Evolutionary conservation across 2,329 filamentous ascomycete species (phyloP), one percentile per base, ranked within the genome.

Genomic region (Trichophyton mentagrophytes): DNA sequence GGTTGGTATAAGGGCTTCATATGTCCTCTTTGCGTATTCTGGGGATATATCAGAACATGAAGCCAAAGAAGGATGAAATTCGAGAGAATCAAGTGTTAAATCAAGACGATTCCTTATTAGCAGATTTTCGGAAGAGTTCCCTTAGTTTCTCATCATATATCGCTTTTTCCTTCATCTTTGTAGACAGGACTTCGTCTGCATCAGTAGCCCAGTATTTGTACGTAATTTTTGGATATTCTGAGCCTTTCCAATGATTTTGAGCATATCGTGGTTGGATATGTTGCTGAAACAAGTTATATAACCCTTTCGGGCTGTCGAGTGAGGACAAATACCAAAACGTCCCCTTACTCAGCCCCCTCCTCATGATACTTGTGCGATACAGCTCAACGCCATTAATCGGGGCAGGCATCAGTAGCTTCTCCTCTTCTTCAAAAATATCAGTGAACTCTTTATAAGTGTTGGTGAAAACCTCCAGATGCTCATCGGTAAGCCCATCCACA

Each of bases 271-370:
- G 64, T 49, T 67, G 64, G 13, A 69, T 62, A 38, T 66, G 66
- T 27, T 66, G 36, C 30, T 42, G 59, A 59, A 68, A 69, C 13
- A 69, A 30, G 36, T 65, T 65, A 47, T 59, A 67, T 6, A 67
- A 42, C 3, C 65, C 66, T 59, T 66, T 67, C 1, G 65, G 66
- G 57, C 62, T 68, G 2, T 64, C 49, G 3, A 69, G 59, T 3
- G 66, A 65, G 17, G 66, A 59, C 17, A 66, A 64, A 55, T 67
- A 68, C 67, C 65, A 68, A 44, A 67, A 67, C 30, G 60, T 65
- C 53, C 66, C 67, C n/a, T 53, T 65, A 25, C 62, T 64, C 66
- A 65, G 67, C 58, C 63, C 65, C 22, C 36, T 61, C 27, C 46
- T 40, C 30, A 64, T 56, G 9, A 63, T 62, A n/a, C 38, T 6